phyloP scores from a whole-genome alignment of 495 filamentous ascomycete genomes.

The Cercophora sp. region DNA sequence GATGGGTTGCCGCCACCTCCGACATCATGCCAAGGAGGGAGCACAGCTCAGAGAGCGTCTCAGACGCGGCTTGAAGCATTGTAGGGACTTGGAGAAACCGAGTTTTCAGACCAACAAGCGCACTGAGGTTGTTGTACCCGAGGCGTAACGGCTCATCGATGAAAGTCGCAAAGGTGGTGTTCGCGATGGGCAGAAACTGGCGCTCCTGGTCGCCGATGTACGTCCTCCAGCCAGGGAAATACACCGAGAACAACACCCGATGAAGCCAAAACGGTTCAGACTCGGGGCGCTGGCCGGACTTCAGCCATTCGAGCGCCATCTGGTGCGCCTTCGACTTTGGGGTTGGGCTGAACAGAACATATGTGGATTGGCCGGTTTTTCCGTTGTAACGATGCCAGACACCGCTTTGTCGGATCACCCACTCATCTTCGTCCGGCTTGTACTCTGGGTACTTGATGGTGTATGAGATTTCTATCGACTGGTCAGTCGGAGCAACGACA shows the following conservation, averaged over 20 bases:
- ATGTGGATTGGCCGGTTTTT: conserved; percentile 26
- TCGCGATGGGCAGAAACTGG: conserved; percentile 32
- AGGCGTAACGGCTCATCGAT: conserved; percentile 31
- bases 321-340: conserved; percentile 27
- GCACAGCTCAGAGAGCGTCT: conserved; percentile 26
- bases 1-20: background rate
- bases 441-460: conserved; percentile 40
- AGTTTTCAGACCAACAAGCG: conserved; percentile 27
- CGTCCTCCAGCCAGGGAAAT: conserved; percentile 37
- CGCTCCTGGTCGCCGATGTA: conserved; percentile 36
- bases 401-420: conserved; percentile 43
- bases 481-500: no score
- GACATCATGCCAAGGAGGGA: conserved; percentile 2
- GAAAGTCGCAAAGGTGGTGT: conserved; percentile 26
- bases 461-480: conserved; percentile 38
- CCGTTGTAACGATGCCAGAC: conserved; percentile 38
- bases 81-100: conserved; percentile 25
- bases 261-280: conserved; percentile 32
- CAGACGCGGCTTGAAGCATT: conserved; percentile 21
- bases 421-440: conserved; percentile 29
- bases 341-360: conserved; percentile 36
- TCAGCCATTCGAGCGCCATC: conserved; percentile 16
- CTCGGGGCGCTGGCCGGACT: conserved; percentile 1
- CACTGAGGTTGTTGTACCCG: conserved; percentile 29
- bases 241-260: conserved; percentile 33